A percentile compares a stretch with the other conserved stretches of the same genome.
These are phyloP conservation scores for Posidonia oceanica DNA, from an alignment of 116 monocot species.

Conservation along the genomic window DNA sequence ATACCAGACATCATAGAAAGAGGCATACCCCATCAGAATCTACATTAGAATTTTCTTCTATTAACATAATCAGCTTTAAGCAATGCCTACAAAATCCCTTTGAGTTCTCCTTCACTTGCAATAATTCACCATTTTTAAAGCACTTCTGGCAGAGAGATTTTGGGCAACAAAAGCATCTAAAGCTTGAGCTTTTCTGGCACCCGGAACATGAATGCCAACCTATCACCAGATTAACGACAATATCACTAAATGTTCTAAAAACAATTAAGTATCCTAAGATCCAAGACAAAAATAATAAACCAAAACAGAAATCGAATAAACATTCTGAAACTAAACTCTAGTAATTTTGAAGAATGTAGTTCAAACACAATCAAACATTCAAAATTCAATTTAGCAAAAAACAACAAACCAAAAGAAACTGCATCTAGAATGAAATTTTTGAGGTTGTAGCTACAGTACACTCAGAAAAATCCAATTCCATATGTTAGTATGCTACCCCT, in stretches of 20 bases:
- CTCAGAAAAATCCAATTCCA: too few species aligned
- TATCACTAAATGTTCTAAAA: background rate
- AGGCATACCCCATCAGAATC: conserved; percentile 66
- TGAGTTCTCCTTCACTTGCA: conserved; percentile 28
- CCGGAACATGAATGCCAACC: conserved; percentile 59
- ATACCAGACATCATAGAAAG: background rate
- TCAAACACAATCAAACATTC: too few species aligned
- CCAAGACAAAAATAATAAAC: background rate
- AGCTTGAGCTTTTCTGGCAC: conserved; percentile 43
- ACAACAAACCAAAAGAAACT: too few species aligned
- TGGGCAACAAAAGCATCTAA: conserved; percentile 66
- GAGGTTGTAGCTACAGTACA: too few species aligned
- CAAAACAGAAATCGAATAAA: background rate
- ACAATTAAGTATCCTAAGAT: background rate
- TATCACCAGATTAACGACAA: conserved; percentile 12
- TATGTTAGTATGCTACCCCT: too few species aligned
- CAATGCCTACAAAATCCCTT: conserved; percentile 75
- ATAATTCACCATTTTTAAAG: conserved; percentile 36
- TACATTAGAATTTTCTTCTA: conserved; percentile 43
- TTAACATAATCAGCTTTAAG: conserved; percentile 43
- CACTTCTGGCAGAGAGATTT: conserved; percentile 54
- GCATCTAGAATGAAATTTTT: too few species aligned
- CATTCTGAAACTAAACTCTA: background rate
- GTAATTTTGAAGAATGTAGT: too few species aligned
- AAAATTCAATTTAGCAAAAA: too few species aligned